A percentile compares a stretch with the other conserved stretches of the same genome.
These are phyloP conservation scores for Kwoniella shandongensis DNA, from an alignment of 768 basidiomycete species.

Conservation along the genomic window DNA sequence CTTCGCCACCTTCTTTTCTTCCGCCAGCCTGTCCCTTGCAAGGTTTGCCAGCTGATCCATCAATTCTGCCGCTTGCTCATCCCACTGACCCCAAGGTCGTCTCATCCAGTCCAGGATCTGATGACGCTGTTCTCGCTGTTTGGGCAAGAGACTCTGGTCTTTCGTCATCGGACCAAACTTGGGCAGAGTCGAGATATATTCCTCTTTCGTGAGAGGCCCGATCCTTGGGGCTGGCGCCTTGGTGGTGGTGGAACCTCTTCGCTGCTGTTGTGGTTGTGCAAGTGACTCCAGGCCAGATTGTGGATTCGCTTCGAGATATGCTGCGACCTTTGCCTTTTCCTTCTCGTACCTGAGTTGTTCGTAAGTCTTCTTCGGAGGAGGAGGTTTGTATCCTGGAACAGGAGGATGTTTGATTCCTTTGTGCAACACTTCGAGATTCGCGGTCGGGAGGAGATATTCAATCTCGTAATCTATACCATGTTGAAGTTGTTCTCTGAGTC, in stretches of 20 bases:
- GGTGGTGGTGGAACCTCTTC: conserved; percentile 4
- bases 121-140: conserved; percentile 39
- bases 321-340: conserved; percentile 34
- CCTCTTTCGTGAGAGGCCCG: conserved; percentile 36
- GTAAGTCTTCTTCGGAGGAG: conserved; percentile 21
- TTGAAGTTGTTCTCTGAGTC: conserved; percentile 29
- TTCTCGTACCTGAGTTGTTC: conserved; percentile 34
- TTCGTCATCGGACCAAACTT: conserved; percentile 34
- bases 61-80: conserved; percentile 37
- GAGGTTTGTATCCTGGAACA: too few species aligned
- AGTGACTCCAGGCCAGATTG: too few species aligned
- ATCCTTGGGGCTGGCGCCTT: conserved; percentile 10
- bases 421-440: conserved; percentile 26
- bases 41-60: conserved; percentile 32
- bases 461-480: conserved; percentile 38
- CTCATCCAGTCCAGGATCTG: conserved; percentile 36
- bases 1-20: conserved; percentile 16
- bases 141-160: conserved; percentile 24
- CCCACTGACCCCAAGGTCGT: conserved; percentile 39
- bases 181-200: conserved; percentile 31
- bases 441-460: conserved; percentile 26
- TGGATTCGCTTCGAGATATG: conserved; percentile 10
- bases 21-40: conserved; percentile 30
- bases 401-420: conserved; percentile 4
- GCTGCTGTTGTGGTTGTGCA: neutral